A percentile compares a stretch with the other conserved stretches of the same genome.
Evolutionary conservation across 1,284 basidiomycete species (phyloP).

Genomic region (Wolfiporia cocos): DNA sequence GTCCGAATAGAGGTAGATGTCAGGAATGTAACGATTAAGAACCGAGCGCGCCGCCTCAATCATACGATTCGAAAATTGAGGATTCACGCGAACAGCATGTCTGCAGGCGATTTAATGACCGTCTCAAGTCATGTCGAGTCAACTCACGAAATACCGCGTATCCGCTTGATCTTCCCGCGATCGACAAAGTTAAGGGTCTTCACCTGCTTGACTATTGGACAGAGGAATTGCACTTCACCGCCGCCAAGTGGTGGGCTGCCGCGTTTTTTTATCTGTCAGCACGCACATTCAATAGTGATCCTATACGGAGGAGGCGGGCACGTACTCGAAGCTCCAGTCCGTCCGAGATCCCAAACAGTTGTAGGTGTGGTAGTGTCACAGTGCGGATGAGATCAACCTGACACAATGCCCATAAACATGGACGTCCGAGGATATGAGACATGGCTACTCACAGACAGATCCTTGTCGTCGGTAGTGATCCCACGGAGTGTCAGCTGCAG

Average conservation of each 20-base stretch:
- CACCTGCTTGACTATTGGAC: slow-evolving; percentile 84
- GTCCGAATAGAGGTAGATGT: slow-evolving; percentile 97
- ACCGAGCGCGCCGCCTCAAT: slow-evolving; percentile 91
- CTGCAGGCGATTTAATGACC: slow-evolving; percentile 31
- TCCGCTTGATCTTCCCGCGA: slow-evolving; percentile 87
- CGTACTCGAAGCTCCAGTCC: slow-evolving; percentile 79
- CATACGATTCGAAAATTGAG: slow-evolving; percentile 97
- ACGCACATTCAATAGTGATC: slow-evolving; percentile 1
- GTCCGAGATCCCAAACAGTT: slow-evolving; percentile 85
- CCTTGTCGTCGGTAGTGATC: slow-evolving; percentile 86
- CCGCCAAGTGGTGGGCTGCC: slow-evolving; percentile 91
- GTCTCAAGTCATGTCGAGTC: neutral
- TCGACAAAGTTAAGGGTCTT: slow-evolving; percentile 92
- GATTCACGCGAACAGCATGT: slow-evolving; percentile 91
- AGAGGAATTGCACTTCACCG: slow-evolving; percentile 91
- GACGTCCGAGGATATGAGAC: neutral
- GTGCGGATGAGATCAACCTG: slow-evolving; percentile 90
- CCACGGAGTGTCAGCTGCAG: slow-evolving; percentile 80
- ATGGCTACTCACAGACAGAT: slow-evolving; percentile 67
- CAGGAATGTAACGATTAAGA: slow-evolving; percentile 94
- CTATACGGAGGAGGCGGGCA: slow-evolving; percentile 7
- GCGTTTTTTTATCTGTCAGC: slow-evolving; percentile 79
- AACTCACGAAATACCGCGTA: slow-evolving; percentile 90
- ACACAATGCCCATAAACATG: neutral
- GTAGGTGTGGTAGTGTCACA: slow-evolving; percentile 88